Evolutionary conservation across 352 stramenopile species (phyloP).

Genomic region (Phytopythium kandeliae): DNA sequence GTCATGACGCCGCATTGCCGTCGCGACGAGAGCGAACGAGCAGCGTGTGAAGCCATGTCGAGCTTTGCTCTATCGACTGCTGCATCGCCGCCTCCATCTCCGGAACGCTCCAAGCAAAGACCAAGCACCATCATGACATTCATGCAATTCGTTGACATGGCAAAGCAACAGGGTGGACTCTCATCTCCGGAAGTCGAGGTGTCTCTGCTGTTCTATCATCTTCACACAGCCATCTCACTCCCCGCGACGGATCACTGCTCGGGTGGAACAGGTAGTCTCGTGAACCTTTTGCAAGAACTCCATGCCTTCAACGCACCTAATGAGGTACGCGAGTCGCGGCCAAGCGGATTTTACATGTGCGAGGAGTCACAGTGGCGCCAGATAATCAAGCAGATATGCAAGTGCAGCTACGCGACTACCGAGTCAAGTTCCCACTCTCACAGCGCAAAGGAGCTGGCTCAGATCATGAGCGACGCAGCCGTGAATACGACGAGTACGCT

Average conservation of each 20-base stretch:
- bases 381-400: conserved; percentile 3
- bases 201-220: conserved; percentile 17
- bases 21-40: conserved; percentile 1
- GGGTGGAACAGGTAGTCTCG: not conserved
- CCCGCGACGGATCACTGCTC: not conserved
- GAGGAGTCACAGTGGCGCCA: not conserved
- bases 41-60: conserved; percentile 17
- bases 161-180: conserved; percentile 10
- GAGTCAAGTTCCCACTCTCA: not conserved
- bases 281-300: not conserved
- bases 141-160: conserved; percentile 17
- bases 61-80: conserved; percentile 5
- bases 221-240: not conserved
- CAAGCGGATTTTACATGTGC: conserved; percentile 1
- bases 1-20: not conserved
- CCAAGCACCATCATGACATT: conserved; percentile 10
- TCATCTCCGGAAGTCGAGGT: conserved; percentile 16
- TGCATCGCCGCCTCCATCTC: conserved; percentile 10
- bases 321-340: not conserved
- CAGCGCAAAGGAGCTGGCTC: not conserved
- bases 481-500: not conserved
- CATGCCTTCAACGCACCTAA: not conserved
- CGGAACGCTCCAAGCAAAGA: too few species aligned
- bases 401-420: not conserved
- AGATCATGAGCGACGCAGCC: not conserved